A percentile compares a stretch with the other conserved stretches of the same genome.
These are phyloP conservation scores for Amylocystis lapponica DNA, from an alignment of 768 basidiomycete species.

Conservation along the genomic window DNA sequence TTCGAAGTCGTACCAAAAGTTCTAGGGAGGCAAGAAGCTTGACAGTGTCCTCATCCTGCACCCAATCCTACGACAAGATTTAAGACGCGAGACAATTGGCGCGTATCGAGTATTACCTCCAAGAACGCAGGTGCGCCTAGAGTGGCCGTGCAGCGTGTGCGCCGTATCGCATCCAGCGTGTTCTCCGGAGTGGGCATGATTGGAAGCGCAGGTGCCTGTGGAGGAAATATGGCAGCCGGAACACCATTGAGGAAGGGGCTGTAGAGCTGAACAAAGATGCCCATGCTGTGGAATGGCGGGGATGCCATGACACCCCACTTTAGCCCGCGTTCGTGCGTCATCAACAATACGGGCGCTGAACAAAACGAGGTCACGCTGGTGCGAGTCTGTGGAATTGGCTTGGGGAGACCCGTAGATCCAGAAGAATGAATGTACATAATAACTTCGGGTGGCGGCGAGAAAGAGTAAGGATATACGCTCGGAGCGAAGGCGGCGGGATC, in stretches of 20 bases:
- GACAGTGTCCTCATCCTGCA: constrained; percentile 9
- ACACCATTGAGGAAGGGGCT: constrained; percentile 1
- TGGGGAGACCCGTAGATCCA: constrained; percentile 21
- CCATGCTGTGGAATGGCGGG: constrained; percentile 14
- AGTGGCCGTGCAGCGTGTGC: constrained; percentile 4
- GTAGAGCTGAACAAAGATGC: constrained; percentile 9
- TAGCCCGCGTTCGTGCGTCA: not conserved
- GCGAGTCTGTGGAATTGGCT: constrained; percentile 17
- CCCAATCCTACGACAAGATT: constrained; percentile 12
- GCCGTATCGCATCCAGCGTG: constrained; percentile 6
- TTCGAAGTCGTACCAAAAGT: constrained; percentile 4
- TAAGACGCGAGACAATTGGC: too few species aligned
- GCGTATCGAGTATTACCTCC: constrained; percentile 11
- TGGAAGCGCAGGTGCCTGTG: constrained; percentile 3
- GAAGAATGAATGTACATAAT: constrained; percentile 15
- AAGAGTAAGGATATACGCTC: constrained; percentile 3
- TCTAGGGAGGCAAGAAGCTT: constrained; percentile 9
- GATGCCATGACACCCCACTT: constrained; percentile 8
- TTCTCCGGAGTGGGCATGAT: constrained; percentile 11
- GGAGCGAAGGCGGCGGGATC: not conserved
- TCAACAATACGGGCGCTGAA: not conserved
- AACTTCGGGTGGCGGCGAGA: constrained; percentile 1
- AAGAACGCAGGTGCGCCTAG: constrained; percentile 10
- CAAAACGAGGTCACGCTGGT: constrained; percentile 4
- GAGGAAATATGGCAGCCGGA: constrained; percentile 8